Evolutionary conservation across 179 eudicot genomes (phyloP), one percentile per base, ranked within the genome.

Genomic region (Sideroxylon spinosum): DNA sequence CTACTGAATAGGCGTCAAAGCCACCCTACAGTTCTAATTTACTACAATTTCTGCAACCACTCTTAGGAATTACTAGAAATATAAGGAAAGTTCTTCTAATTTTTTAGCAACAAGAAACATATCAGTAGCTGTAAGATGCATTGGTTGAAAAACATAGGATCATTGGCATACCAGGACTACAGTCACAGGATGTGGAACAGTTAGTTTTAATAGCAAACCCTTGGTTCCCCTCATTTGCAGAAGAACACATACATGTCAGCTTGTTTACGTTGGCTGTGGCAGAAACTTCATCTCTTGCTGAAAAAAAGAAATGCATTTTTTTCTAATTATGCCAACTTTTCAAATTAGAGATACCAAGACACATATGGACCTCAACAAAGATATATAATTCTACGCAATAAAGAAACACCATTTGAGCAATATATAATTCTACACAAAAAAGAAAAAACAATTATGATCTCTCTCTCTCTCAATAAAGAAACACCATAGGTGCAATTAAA

Each of bases 131-230:
- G 22, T 26, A 26, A n/a, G 26, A 77, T 66, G 73, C 48, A 55
- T 17, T 3, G 4, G 28, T 20, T 26, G 19, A 53, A 53, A n/a
- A n/a, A 55, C 10, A 29, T 9, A 65, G 55, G 50, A 71, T 49
- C 26, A 76, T 66, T 16, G 59, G 67, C 77, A 73, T 83, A 95
- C 98, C 97, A 49, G 86, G 86, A 78, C 80, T 85, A 85, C 98
- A 95, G 80, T 86, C 84, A 85, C 98, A 95, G 79, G 97, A 87
- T 59, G 87, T 71, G 29, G 95, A 88, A 83, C 98, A 93, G 80
- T 88, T 89, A 74, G 86, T 71, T 74, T 81, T 83, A 78, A 69
- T 53, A 70, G 84, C 56, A 77, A 82, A 83, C 76, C 78, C 80
- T 76, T 81, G 83, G 73, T 85, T 91, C 74, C 75, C 84, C 80